Percentiles rank a stretch among this genome's conserved stretches.
Conservation (phyloP, 805 yeast genomes). For the Cyberlindnera xishuangbannaensis region DNA sequence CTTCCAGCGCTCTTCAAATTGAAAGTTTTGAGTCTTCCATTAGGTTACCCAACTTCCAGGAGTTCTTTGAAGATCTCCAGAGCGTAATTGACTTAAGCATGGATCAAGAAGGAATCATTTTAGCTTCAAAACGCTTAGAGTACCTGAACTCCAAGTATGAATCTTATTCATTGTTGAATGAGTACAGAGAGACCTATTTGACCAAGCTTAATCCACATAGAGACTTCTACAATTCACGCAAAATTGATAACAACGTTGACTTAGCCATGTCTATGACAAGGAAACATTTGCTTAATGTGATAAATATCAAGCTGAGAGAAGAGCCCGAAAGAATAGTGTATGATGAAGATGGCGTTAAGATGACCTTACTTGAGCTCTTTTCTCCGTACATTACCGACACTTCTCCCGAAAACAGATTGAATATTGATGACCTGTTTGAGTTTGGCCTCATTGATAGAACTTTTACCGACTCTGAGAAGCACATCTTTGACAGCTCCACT, state of each 20-base stretch:
- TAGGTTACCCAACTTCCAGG: constrained; percentile 25
- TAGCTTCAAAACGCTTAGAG: constrained; percentile 25
- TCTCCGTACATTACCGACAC: constrained; percentile 26
- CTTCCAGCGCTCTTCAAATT: constrained; percentile 1
- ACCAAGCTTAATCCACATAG: constrained; percentile 35
- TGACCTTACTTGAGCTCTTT: constrained; percentile 23
- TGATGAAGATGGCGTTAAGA: constrained; percentile 19
- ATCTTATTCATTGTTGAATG: constrained; percentile 29
- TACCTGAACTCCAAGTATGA: constrained; percentile 32
- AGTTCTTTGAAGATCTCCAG: constrained; percentile 28
- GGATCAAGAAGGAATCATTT: constrained; percentile 7
- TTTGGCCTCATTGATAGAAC: constrained; percentile 24
- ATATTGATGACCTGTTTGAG: constrained; percentile 26
- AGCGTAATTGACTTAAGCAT: constrained; percentile 18
- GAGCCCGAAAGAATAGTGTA: constrained; percentile 33
- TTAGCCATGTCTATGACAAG: constrained; percentile 98
- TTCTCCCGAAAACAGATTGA: constrained; percentile 23
- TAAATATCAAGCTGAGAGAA: constrained; percentile 30
- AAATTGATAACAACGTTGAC: constrained; percentile 78
- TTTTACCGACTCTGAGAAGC: constrained; percentile 21
- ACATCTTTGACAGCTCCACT: constrained; percentile 18
- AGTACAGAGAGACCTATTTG: constrained; percentile 29
- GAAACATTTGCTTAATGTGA: constrained; percentile 57
- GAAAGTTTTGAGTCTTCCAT: constrained; percentile 12
- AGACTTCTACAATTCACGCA: constrained; percentile 39